Evolutionary conservation across 305 asterid genomes (phyloP), one percentile per base, ranked within the genome.

Genomic region (Solanum chacoense): DNA sequence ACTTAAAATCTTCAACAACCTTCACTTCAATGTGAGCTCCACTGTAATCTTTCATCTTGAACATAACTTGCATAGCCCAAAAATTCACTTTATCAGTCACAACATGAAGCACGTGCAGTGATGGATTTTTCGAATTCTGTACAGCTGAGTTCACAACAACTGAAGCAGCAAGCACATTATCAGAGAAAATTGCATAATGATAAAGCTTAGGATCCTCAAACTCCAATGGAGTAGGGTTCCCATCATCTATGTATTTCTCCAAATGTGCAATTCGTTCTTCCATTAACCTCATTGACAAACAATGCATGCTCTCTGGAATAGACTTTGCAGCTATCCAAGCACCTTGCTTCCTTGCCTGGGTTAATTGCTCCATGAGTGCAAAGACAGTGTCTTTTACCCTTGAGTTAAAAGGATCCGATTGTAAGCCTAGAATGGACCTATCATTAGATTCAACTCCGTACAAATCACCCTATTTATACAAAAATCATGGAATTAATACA

Each of bases 41-140:
- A 31, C 84, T 78, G 55, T 78, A 91, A 80, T 89, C 90, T 89
- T 86, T 91, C 90, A 87, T 89, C 71, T 88, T 89, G 76, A 89
- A 89, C 89, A 91, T 77, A 37, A 91, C 92, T 77, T 91, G 92
- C 89, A 91, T 91, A 40, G 89, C 92, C 42, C 92, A 91, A 50
- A 78, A 85, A 63, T 91, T 91, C 89, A 89, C 88, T 86, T 91
- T 87, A 89, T 87, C 91, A 34, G 90, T 87, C 38, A 87, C 89
- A 4, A 87, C 91, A 87, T 91, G 92, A 79, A 91, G 89, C 77
- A 91, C 87, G 22, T 91, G 89, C 75, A 69, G 83, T 74, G 87
- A 72, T 69, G 91, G 91, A 72, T 91, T 89, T 87, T 85, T 91
- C 11, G 87, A 37, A 81, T 91, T 91, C 72, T 91, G 79, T 67